Conservation (phyloP, 176 grass and related monocot species). For the Dactylis glomerata region DNA sequence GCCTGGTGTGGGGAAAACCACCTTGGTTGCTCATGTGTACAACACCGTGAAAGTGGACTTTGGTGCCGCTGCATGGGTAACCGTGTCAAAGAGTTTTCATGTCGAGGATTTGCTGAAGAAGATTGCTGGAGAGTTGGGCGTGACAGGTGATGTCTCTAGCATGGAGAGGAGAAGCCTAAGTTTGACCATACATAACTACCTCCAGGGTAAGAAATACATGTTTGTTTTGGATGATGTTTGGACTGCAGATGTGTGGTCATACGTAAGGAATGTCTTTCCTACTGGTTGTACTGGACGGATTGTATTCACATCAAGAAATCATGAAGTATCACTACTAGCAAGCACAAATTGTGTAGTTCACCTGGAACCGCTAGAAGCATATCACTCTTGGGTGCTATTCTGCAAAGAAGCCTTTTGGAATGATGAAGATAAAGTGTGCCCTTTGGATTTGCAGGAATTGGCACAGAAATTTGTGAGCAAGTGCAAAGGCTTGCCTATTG, state of each 20-base stretch:
- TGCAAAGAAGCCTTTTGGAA: not conserved
- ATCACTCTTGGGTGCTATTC: not conserved
- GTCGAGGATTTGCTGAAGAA: not conserved
- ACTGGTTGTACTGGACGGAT: not conserved
- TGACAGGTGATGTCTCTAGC: not conserved
- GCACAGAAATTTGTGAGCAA: not conserved
- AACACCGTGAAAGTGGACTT: not conserved
- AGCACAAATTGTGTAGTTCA: not conserved
- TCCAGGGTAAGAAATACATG: not conserved
- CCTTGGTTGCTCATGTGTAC: not conserved
- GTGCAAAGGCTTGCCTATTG: not conserved
- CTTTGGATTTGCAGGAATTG: not conserved
- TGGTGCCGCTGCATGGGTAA: not conserved
- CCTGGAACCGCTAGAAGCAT: not conserved
- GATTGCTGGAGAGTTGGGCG: not conserved
- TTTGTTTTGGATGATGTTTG: slow-evolving; percentile 9
- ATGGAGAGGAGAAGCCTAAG: not conserved
- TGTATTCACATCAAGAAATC: slow-evolving; percentile 11
- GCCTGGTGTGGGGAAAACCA: slow-evolving; percentile 29
- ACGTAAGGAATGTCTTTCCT: not conserved
- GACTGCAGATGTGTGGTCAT: not conserved
- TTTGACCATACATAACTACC: not conserved
- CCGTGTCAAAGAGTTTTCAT: not conserved
- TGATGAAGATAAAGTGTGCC: not conserved
- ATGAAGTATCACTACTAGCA: not conserved